These are phyloP conservation scores for Diplodia scrobiculata DNA, from an alignment of 2,329 filamentous ascomycete species.

Conservation along the genomic window DNA sequence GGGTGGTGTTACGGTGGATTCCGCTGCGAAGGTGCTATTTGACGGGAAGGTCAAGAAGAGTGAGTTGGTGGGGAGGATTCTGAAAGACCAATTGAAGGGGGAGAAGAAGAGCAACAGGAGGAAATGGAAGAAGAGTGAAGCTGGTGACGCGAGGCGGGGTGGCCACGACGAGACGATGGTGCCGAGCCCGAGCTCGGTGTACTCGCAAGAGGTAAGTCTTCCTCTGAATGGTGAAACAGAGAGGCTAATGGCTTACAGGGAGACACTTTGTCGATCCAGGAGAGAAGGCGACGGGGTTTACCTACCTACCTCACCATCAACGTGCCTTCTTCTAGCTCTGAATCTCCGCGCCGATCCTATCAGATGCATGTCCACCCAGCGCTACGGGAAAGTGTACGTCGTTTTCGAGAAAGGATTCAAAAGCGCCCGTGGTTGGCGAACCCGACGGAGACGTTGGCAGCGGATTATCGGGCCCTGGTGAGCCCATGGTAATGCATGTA, in stretches of 20 bases:
- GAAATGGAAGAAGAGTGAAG: not conserved
- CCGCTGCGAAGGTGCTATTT: not conserved
- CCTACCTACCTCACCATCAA: not conserved
- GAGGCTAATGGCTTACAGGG: not conserved
- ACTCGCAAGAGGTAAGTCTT: not conserved
- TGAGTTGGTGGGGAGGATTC: not conserved
- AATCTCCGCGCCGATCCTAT: too few relatives aligned
- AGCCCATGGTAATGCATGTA: too few relatives aligned
- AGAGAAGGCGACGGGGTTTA: not conserved
- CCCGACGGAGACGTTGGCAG: too few relatives aligned
- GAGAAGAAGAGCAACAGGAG: not conserved
- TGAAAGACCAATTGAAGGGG: not conserved
- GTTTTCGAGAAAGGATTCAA: not conserved
- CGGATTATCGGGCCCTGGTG: too few relatives aligned
- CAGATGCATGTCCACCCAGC: not conserved
- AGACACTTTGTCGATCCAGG: not conserved
- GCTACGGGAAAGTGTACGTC: not conserved
- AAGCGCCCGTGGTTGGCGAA: too few relatives aligned
- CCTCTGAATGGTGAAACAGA: not conserved
- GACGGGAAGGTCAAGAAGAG: not conserved
- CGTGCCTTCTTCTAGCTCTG: not conserved
- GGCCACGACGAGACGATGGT: not conserved
- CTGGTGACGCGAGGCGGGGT: too few relatives aligned
- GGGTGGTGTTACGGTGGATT: not conserved
- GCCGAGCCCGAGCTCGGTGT: not conserved